Evolutionary conservation across 495 filamentous ascomycete species (phyloP).

Genomic region (Penicillium bovifimosum): DNA sequence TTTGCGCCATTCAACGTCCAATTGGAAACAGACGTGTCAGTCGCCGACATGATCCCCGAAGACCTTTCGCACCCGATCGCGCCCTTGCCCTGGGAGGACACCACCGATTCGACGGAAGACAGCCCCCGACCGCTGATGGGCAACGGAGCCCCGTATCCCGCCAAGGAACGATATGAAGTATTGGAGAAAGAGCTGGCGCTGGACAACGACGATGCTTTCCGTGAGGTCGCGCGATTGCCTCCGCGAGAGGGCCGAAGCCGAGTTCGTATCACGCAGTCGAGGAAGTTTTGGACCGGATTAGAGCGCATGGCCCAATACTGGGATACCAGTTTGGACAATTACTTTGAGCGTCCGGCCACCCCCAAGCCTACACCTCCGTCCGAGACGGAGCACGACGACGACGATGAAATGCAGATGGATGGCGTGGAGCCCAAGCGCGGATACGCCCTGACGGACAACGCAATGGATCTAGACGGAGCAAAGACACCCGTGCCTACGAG

Average conservation of each 20-base stretch:
- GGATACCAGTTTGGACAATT: constrained; percentile 56
- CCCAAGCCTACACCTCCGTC: constrained; percentile 19
- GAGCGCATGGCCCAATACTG: constrained; percentile 58
- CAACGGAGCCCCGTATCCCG: constrained; percentile 46
- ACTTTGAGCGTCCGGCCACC: constrained; percentile 38
- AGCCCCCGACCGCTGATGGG: constrained; percentile 32
- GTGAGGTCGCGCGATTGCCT: constrained; percentile 42
- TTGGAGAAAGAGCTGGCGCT: constrained; percentile 46
- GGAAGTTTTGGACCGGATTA: constrained; percentile 57
- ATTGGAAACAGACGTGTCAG: constrained; percentile 36
- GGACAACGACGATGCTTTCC: constrained; percentile 54
- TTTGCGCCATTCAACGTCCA: constrained; percentile 50
- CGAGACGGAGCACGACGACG: constrained; percentile 20
- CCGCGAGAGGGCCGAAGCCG: constrained; percentile 36
- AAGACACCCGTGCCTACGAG: not conserved
- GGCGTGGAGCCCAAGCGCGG: not conserved
- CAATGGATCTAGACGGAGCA: constrained; percentile 34
- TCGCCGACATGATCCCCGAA: constrained; percentile 42
- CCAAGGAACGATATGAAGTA: constrained; percentile 43
- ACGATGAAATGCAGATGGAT: not conserved
- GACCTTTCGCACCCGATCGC: constrained; percentile 37
- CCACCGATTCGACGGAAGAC: constrained; percentile 18
- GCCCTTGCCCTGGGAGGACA: constrained; percentile 44
- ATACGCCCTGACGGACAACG: constrained; percentile 8
- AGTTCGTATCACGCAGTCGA: constrained; percentile 48